Conservation (phyloP, 2,329 filamentous ascomycete species). For the Ploettnerulaceae sp. region DNA sequence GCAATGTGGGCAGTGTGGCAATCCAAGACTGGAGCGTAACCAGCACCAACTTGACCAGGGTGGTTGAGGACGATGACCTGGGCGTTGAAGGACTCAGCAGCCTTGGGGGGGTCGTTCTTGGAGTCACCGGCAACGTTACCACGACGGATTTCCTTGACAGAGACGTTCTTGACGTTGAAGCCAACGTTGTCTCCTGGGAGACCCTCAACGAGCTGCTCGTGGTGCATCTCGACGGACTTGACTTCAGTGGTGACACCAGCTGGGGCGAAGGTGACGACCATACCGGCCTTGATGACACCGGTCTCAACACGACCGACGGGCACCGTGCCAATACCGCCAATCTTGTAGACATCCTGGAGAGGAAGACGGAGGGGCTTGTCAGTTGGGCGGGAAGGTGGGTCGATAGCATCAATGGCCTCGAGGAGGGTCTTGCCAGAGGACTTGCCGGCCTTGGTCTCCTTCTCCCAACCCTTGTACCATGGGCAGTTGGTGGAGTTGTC, state of each 20-base stretch:
- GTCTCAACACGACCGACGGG: slow-evolving; percentile 99
- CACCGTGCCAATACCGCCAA: slow-evolving; percentile 99
- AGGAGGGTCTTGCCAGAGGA: slow-evolving; percentile 92
- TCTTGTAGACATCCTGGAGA: slow-evolving; percentile 99
- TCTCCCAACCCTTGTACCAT: slow-evolving; percentile 99
- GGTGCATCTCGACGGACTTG: slow-evolving; percentile 99
- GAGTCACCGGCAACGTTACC: slow-evolving; percentile 99
- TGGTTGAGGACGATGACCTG: slow-evolving; percentile 99
- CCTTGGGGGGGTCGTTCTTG: slow-evolving; percentile 97
- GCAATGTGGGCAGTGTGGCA: slow-evolving; percentile 99
- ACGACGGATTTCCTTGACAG: slow-evolving; percentile 99
- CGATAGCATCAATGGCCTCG: slow-evolving; percentile 96
- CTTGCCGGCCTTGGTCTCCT: slow-evolving; percentile 91
- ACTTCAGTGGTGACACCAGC: slow-evolving; percentile 99
- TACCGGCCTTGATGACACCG: slow-evolving; percentile 78
- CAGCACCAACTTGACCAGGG: slow-evolving; percentile 98
- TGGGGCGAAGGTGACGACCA: slow-evolving; percentile 98
- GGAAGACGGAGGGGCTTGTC: slow-evolving; percentile 99
- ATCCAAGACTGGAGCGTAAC: slow-evolving; percentile 98
- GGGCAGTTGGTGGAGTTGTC: slow-evolving; percentile 83
- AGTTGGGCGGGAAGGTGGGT: slow-evolving; percentile 84
- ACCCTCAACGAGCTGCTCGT: slow-evolving; percentile 97
- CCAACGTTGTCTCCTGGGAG: slow-evolving; percentile 99
- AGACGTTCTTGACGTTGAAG: slow-evolving; percentile 99
- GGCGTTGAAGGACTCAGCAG: slow-evolving; percentile 91